phyloP scores from a whole-genome alignment of 495 filamentous ascomycete genomes.

The Daldinia childiae region DNA sequence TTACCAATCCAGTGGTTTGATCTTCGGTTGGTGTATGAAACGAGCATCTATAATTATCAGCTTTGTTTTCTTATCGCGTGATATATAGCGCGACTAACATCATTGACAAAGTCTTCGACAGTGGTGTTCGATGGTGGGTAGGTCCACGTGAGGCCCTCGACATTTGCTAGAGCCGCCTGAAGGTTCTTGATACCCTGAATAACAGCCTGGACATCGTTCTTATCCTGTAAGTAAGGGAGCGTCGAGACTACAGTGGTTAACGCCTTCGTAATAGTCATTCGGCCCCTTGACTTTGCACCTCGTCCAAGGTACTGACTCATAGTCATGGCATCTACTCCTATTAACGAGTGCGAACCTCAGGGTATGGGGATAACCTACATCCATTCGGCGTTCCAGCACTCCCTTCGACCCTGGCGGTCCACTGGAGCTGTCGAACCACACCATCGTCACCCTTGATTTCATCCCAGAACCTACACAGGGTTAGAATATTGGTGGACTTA shows the following conservation, averaged over 20 bases:
- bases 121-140: conserved; percentile 58
- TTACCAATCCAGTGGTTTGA: conserved; percentile 56
- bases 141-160: conserved; percentile 60
- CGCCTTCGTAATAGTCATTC: conserved; percentile 67
- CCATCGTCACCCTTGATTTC: conserved; percentile 68
- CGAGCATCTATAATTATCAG: conserved; percentile 45
- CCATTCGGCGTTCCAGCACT: conserved; percentile 52
- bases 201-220: conserved; percentile 60
- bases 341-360: conserved; percentile 25
- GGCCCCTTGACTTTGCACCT: conserved; percentile 68
- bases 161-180: conserved; percentile 60
- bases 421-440: conserved; percentile 72
- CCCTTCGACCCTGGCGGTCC: conserved; percentile 70
- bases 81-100: conserved; percentile 18
- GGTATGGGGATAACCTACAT: conserved; percentile 36
- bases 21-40: conserved; percentile 60
- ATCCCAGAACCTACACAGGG: conserved; percentile 57
- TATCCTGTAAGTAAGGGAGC: conserved; percentile 63
- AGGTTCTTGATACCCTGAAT: conserved; percentile 68
- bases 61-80: neutral
- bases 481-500: conserved; percentile 32
- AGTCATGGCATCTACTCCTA: conserved; percentile 61
- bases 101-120: conserved; percentile 61
- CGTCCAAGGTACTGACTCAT: conserved; percentile 73
- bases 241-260: conserved; percentile 65